These are phyloP conservation scores for Podospora pseudopauciseta DNA, from an alignment of 495 filamentous ascomycete species.

Conservation along the genomic window DNA sequence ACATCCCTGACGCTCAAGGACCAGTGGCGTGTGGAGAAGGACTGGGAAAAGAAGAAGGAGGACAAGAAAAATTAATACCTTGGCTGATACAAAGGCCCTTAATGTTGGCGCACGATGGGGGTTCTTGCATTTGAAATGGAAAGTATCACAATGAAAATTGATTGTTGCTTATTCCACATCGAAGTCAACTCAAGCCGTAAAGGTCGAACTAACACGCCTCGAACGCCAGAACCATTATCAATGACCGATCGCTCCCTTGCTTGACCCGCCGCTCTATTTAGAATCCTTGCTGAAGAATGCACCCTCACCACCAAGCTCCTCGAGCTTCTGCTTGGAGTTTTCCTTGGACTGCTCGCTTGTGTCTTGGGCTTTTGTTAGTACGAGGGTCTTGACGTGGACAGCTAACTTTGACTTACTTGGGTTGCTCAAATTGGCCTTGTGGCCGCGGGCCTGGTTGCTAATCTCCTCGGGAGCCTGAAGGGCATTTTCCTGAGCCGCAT, in stretches of 20 bases:
- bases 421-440: conserved; percentile 17
- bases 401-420: conserved; percentile 6
- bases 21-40: conserved; percentile 31
- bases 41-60: conserved; percentile 20
- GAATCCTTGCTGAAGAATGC: conserved; percentile 24
- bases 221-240: not conserved
- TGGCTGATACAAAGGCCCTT: no score
- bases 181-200: no score
- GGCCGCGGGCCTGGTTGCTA: conserved; percentile 17
- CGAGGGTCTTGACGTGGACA: not conserved
- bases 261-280: not conserved
- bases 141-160: no score
- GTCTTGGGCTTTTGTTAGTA: conserved; percentile 12
- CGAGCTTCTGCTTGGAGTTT: conserved; percentile 17
- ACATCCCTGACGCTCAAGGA: conserved; percentile 33
- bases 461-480: conserved; percentile 16
- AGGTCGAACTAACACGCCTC: no score
- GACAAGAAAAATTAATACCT: not conserved
- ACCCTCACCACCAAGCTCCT: conserved; percentile 24
- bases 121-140: no score
- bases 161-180: no score
- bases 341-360: conserved; percentile 23
- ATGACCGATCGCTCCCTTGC: no score
- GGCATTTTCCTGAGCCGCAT: conserved; percentile 17
- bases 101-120: no score